These are phyloP conservation scores for Phaseolus lunatus DNA, from an alignment of 306 rosid species.

Conservation along the genomic window DNA sequence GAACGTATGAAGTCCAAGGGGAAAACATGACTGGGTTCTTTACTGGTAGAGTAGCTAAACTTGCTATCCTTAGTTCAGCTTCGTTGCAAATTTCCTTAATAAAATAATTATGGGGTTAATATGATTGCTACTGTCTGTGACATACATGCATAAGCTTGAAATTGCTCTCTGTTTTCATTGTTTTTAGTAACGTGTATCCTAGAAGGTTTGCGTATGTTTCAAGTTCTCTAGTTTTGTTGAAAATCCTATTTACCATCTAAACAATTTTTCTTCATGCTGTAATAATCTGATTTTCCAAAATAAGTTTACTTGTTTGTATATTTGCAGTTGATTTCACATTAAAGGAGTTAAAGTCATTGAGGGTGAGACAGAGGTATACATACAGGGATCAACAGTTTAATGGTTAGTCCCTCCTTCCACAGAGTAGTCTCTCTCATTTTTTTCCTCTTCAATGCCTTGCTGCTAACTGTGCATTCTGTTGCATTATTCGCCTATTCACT, in stretches of 20 bases:
- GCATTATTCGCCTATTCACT: neutral
- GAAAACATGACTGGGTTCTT: slow-evolving; percentile 75
- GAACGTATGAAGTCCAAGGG: slow-evolving; percentile 87
- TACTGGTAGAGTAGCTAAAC: slow-evolving; percentile 51
- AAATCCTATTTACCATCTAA: slow-evolving; percentile 14
- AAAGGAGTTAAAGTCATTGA: slow-evolving; percentile 72
- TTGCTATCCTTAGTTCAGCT: slow-evolving; percentile 29
- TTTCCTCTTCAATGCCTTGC: neutral
- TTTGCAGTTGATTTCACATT: slow-evolving; percentile 87
- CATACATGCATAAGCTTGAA: slow-evolving; percentile 18
- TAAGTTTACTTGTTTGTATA: slow-evolving; percentile 17
- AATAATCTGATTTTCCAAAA: slow-evolving; percentile 26
- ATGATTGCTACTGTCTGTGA: slow-evolving; percentile 23
- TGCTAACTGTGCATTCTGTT: neutral
- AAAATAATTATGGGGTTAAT: slow-evolving; percentile 30
- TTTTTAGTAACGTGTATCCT: neutral
- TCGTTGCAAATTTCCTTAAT: neutral
- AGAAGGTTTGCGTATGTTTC: neutral
- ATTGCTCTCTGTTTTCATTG: slow-evolving; percentile 14
- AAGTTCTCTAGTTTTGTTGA: neutral
- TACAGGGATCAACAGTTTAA: slow-evolving; percentile 85
- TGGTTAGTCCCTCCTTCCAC: slow-evolving; percentile 59
- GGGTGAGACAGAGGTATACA: slow-evolving; percentile 73
- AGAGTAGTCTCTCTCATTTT: slow-evolving; percentile 27
- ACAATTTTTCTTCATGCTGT: slow-evolving; percentile 9